Base-by-base conservation (phyloP, 1,284 basidiomycete species). In the Ustilago xerochloae region DNA sequence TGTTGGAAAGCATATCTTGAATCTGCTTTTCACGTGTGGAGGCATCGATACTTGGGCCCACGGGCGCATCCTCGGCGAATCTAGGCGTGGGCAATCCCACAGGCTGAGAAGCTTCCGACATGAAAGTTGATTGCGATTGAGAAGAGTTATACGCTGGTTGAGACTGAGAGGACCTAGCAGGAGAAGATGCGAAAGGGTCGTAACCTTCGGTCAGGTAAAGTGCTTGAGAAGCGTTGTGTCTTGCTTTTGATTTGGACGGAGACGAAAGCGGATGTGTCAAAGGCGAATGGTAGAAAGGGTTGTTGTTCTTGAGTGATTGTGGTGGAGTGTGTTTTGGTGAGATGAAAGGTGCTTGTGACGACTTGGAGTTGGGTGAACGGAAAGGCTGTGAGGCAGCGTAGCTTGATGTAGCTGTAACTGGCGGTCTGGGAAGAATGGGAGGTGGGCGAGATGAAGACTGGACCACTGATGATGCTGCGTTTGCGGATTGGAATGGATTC, bases 1-100 rank as follows among this genome's bases (percentile, higher is more conserved):
- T 75, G 52, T 73, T 69, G 50, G 60, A 63, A 8, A 82, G 41
- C 59, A 81, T 61, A 13, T 74, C 56, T 24, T 63, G 63, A 16
- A 82, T 65, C 61, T 82, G 78, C 63, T 58, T 69, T 8, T 81
- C 80, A 16, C 81, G 72, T 6, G 81, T 77, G 1, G 57, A 59
- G 0, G 73, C 61, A 30, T 73, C 73, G 33, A 82, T 56, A 6
- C 56, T 22, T 13, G 66, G 65, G 6, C 55, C 71, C 1, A 30
- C 28, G 18, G 55, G 56, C 1, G 47, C 2, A 22, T 55, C 59
- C 7, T 62, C 35, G 38, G 50, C 12, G 38, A 22, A 51, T n/a
- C n/a, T n/a, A n/a, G 29, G 41, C 43, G 55, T 51, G 50, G 28
- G 60, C 7, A 35, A n/a, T n/a, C n/a, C n/a, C n/a, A n/a, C n/a